Percentiles rank a stretch among this genome's conserved stretches.
Evolutionary conservation across 1,284 basidiomycete species (phyloP).

Genomic region (Hortiboletus rubellus): DNA sequence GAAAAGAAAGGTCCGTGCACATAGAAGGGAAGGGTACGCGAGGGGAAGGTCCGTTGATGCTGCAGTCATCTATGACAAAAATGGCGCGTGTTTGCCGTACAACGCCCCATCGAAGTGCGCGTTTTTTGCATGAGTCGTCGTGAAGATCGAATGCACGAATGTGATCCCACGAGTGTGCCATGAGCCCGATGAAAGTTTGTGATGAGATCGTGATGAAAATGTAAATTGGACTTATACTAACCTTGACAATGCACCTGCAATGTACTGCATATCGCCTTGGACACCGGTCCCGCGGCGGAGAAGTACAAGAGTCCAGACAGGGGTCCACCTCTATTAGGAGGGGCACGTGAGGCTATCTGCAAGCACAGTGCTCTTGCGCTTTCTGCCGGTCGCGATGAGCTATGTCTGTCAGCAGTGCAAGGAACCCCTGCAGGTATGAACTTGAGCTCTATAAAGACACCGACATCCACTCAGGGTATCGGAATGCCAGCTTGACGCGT

Average conservation of each 20-base stretch:
- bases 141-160: constrained; percentile 8
- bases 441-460: constrained; percentile 1
- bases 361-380: background rate
- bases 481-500: constrained; percentile 69
- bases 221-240: background rate
- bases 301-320: background rate
- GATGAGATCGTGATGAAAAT: background rate
- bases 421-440: constrained; percentile 73
- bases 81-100: constrained; percentile 13
- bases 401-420: constrained; percentile 84
- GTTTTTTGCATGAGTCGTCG: constrained; percentile 25
- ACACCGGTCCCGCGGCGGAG: too few species aligned
- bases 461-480: constrained; percentile 21
- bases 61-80: constrained; percentile 5
- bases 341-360: constrained; percentile 1
- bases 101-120: constrained; percentile 5
- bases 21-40: constrained; percentile 1
- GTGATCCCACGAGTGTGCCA: background rate
- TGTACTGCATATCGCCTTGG: too few species aligned
- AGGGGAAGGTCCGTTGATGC: constrained; percentile 1
- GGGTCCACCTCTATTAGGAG: background rate
- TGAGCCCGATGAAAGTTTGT: background rate
- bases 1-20: constrained; percentile 3
- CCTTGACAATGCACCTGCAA: background rate
- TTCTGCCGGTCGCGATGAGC: constrained; percentile 43